phyloP scores from a whole-genome alignment of 2,329 filamentous ascomycete genomes.

The Cordyceps militaris region DNA sequence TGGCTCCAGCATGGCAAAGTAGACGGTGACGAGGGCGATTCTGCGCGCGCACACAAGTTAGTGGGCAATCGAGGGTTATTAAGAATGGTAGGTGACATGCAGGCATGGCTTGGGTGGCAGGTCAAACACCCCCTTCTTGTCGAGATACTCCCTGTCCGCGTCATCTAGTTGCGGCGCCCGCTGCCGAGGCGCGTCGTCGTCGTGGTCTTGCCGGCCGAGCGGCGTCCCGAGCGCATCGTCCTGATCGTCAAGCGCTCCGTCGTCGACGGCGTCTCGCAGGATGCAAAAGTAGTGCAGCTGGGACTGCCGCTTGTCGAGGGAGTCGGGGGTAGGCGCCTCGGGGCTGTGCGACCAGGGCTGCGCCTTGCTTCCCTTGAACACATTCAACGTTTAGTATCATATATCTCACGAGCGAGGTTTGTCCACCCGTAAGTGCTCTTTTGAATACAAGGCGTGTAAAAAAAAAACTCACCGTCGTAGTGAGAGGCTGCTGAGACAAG shows the following conservation, averaged over 20 bases:
- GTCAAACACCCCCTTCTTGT: conserved; percentile 1
- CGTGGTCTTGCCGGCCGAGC: neutral
- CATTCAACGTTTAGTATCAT: no score
- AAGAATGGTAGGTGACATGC: neutral
- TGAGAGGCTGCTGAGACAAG: neutral
- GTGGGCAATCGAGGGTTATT: neutral
- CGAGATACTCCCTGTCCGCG: conserved; percentile 5
- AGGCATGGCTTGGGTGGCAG: neutral
- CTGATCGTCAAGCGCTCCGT: neutral
- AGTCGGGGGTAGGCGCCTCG: neutral
- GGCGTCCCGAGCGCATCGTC: neutral
- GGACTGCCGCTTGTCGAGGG: neutral
- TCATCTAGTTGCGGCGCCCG: neutral
- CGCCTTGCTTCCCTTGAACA: no score
- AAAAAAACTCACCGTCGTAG: neutral
- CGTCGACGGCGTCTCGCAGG: neutral
- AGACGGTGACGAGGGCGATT: neutral
- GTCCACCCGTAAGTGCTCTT: no score
- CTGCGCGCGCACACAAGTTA: neutral
- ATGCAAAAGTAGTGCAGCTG: conserved; percentile 2
- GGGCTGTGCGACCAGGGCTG: neutral
- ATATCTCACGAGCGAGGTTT: no score
- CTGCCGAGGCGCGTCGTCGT: neutral
- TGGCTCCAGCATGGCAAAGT: neutral
- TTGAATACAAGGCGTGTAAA: no score